These are phyloP conservation scores for Tolypocladium cylindrosporum DNA, from an alignment of 2,329 filamentous ascomycete genomes.

Conservation along the genomic window DNA sequence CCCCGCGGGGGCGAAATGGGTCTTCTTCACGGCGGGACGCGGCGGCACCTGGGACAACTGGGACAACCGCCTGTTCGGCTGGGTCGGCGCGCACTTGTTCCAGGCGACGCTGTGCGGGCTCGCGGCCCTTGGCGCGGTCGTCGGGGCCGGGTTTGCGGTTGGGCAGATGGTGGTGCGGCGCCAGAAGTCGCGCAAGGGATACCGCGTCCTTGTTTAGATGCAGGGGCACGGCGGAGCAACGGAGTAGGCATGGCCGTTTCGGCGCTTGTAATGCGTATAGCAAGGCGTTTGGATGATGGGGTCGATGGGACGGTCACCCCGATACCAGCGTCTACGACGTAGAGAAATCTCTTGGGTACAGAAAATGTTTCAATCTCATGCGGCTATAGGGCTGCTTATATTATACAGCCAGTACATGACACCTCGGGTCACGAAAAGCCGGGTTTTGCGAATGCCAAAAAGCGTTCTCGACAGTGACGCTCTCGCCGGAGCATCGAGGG, in stretches of 20 bases:
- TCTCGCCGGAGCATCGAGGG: background rate
- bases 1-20: constrained; percentile 2
- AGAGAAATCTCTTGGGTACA: background rate
- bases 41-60: constrained; percentile 5
- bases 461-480: too few relatives aligned
- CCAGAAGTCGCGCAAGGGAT: background rate
- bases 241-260: background rate
- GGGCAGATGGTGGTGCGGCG: background rate
- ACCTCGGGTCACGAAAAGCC: too few relatives aligned
- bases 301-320: too few relatives aligned
- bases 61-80: constrained; percentile 3
- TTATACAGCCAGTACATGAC: too few relatives aligned
- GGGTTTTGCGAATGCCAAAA: too few relatives aligned
- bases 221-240: background rate
- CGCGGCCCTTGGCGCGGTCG: background rate
- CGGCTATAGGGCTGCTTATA: too few relatives aligned
- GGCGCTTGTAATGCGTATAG: background rate
- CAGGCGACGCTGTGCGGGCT: background rate
- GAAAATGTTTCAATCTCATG: background rate
- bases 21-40: constrained; percentile 3
- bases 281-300: background rate
- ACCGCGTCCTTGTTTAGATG: background rate
- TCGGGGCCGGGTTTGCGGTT: background rate
- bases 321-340: background rate
- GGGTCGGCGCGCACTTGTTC: constrained; percentile 1